Evolutionary conservation across 495 filamentous ascomycete species (phyloP).

Genomic region (Neurospora pannonica): DNA sequence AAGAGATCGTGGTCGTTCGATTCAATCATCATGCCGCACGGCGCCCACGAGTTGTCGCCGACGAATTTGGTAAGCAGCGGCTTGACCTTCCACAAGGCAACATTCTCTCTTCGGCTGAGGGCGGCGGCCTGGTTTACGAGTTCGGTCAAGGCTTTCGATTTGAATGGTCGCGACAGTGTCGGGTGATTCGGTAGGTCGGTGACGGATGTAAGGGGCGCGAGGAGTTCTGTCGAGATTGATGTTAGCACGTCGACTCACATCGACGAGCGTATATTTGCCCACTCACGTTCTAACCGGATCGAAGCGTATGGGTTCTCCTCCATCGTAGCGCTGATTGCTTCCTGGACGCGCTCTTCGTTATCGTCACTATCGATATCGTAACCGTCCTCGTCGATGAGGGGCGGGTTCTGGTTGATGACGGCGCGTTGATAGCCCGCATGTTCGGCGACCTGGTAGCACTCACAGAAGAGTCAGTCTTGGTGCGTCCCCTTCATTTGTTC

Average conservation of each 20-base stretch:
- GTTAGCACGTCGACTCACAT: not conserved
- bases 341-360: conserved; percentile 54
- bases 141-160: conserved; percentile 67
- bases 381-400: conserved; percentile 76
- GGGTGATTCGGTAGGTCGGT: conserved; percentile 80
- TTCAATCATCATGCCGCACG: conserved; percentile 53
- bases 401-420: conserved; percentile 68
- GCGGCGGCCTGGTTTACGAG: conserved; percentile 58
- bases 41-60: conserved; percentile 73
- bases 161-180: conserved; percentile 73
- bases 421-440: conserved; percentile 77
- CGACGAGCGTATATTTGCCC: not conserved
- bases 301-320: conserved; percentile 79
- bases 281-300: conserved; percentile 73
- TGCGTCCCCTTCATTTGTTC: not conserved
- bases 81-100: conserved; percentile 65
- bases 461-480: not conserved
- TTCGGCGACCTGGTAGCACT: conserved; percentile 54
- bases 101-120: conserved; percentile 70
- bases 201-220: conserved; percentile 78
- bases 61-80: conserved; percentile 66
- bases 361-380: conserved; percentile 76
- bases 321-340: conserved; percentile 57
- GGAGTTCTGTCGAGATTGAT: conserved; percentile 49
- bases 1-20: conserved; percentile 45